Percentiles rank a stretch among this genome's conserved stretches.
phyloP scores from a whole-genome alignment of 345 rosid species.

The Lepidium didymum region DNA sequence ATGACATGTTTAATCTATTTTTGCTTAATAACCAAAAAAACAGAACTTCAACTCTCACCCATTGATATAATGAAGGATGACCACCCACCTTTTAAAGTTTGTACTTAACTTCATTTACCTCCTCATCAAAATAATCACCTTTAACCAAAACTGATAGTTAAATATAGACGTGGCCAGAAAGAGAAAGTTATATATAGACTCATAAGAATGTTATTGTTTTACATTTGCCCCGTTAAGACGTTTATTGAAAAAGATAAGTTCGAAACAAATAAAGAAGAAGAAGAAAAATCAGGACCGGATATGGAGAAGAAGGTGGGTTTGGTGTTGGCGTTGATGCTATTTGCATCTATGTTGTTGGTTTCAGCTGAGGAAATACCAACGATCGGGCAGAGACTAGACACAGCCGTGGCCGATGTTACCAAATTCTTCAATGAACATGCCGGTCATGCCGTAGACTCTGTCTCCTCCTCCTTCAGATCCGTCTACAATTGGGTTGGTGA shows the following conservation, averaged over 20 bases:
- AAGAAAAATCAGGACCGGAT: not conserved
- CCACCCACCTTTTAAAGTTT: not conserved
- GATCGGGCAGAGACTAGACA: constrained; percentile 20
- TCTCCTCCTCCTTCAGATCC: constrained; percentile 20
- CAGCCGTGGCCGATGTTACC: constrained; percentile 6
- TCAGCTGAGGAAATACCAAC: constrained; percentile 26
- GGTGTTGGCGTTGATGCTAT: constrained; percentile 24
- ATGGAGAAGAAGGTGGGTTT: constrained; percentile 27
- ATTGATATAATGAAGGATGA: not conserved
- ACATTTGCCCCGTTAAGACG: not conserved
- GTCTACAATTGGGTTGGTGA: constrained; percentile 16
- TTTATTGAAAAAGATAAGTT: not conserved
- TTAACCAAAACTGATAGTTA: constrained; percentile 9
- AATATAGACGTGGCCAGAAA: constrained; percentile 10
- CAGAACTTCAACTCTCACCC: not conserved
- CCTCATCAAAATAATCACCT: not conserved
- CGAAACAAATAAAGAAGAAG: not conserved
- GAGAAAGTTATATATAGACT: constrained; percentile 14
- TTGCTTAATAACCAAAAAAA: not conserved
- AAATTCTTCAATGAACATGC: constrained; percentile 19
- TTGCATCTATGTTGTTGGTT: not conserved
- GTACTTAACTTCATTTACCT: not conserved
- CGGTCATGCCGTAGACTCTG: constrained; percentile 15
- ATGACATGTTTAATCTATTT: not conserved
- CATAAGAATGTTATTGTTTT: not conserved